Evolutionary conservation across 2,329 filamentous ascomycete genomes (phyloP).

Genomic region (Hymenoscyphus occultus): DNA sequence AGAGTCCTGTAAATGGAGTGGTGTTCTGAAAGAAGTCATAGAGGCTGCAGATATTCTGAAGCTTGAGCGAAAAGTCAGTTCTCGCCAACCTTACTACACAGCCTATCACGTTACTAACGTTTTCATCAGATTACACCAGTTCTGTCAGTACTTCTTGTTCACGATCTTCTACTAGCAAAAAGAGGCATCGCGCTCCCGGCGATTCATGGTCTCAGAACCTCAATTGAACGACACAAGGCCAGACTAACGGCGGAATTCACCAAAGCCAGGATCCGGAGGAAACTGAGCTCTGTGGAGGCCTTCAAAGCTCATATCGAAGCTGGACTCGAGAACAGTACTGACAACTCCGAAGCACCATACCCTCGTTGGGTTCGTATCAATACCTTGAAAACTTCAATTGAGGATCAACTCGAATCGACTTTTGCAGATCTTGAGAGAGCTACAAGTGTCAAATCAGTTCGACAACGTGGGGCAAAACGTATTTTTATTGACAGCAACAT

Average conservation of each 20-base stretch:
- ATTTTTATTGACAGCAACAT: constrained; percentile 77
- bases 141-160: constrained; percentile 76
- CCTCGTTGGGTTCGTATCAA: constrained; percentile 95
- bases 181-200: constrained; percentile 77
- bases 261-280: constrained; percentile 70
- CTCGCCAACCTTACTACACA: not conserved
- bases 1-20: constrained; percentile 89
- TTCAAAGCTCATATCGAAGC: constrained; percentile 58
- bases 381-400: constrained; percentile 66
- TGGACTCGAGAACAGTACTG: constrained; percentile 44
- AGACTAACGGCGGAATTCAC: constrained; percentile 80
- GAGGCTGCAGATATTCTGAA: constrained; percentile 72
- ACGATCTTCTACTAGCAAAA: constrained; percentile 82
- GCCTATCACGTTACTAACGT: constrained; percentile 10
- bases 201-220: constrained; percentile 71
- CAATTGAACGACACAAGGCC: constrained; percentile 77
- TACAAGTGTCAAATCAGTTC: constrained; percentile 54
- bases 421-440: constrained; percentile 64
- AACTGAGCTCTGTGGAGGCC: constrained; percentile 63
- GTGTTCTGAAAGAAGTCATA: constrained; percentile 82
- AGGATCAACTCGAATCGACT: constrained; percentile 69
- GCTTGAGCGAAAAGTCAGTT: constrained; percentile 78
- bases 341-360: constrained; percentile 46
- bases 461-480: constrained; percentile 45
- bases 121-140: constrained; percentile 67